A percentile compares a stretch with the other conserved stretches of the same genome.
Evolutionary conservation across 2,329 filamentous ascomycete genomes (phyloP).

Genomic region (Beauveria scarabaeidicola): DNA sequence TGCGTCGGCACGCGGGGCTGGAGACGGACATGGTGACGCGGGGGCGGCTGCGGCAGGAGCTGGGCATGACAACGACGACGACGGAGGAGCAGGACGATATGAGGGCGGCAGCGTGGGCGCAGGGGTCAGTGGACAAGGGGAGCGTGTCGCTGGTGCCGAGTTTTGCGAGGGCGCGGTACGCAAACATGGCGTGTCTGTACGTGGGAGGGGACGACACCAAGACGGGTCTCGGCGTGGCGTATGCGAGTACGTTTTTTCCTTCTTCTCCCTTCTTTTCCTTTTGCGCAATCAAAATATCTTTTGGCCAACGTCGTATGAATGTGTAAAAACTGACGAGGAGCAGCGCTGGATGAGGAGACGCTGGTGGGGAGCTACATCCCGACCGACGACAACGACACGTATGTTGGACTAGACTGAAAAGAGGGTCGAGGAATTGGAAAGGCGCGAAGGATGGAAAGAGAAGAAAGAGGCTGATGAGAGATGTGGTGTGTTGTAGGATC

Average conservation of each 20-base stretch:
- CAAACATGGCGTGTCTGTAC: slow-evolving; percentile 33
- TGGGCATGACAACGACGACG: neutral
- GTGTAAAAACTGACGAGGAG: neutral
- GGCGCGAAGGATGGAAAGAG: neutral
- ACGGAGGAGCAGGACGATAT: slow-evolving; percentile 16
- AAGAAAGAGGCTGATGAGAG: neutral
- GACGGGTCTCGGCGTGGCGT: slow-evolving; percentile 33
- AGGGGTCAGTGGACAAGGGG: slow-evolving; percentile 32
- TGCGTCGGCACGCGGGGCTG: slow-evolving; percentile 28
- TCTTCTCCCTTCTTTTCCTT: too few relatives aligned
- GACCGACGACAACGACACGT: slow-evolving; percentile 35
- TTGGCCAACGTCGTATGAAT: too few relatives aligned
- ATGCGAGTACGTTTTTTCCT: slow-evolving; percentile 31
- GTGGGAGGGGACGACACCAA: slow-evolving; percentile 30
- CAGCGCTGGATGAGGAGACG: slow-evolving; percentile 26
- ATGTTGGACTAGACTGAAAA: slow-evolving; percentile 11
- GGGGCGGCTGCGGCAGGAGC: slow-evolving; percentile 22
- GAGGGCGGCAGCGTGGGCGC: slow-evolving; percentile 29
- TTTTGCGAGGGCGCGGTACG: slow-evolving; percentile 19
- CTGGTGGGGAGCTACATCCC: slow-evolving; percentile 34
- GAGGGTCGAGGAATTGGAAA: neutral
- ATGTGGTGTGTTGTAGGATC: slow-evolving; percentile 4
- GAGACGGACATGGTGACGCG: slow-evolving; percentile 25
- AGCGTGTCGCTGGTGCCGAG: slow-evolving; percentile 26
- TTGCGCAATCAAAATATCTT: neutral